Conservation (phyloP, 192 early-diverging fungal species). For the Rhizophagus sp. region DNA sequence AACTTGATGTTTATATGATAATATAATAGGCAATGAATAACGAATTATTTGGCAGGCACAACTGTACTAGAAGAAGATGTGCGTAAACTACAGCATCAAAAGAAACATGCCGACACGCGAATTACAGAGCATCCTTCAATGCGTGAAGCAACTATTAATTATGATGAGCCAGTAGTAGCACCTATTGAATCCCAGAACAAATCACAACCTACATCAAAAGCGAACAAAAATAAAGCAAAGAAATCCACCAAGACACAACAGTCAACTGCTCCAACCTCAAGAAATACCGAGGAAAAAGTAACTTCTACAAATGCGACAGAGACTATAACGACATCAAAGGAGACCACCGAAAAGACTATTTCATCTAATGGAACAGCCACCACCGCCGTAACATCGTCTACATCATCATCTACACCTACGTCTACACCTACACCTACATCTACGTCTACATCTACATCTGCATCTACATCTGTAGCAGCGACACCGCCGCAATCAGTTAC, state of each 20-base stretch:
- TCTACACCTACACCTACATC: background rate
- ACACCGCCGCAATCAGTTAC: constrained; percentile 29
- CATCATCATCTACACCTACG: background rate
- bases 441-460: background rate
- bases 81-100: constrained; percentile 40
- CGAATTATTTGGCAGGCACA: constrained; percentile 26
- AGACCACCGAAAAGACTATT: background rate
- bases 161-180: constrained; percentile 38
- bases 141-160: constrained; percentile 49
- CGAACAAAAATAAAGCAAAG: background rate
- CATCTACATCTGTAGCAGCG: background rate
- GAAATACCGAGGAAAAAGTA: background rate
- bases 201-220: background rate
- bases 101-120: constrained; percentile 37
- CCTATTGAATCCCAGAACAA: background rate
- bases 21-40: background rate
- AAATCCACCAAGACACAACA: background rate
- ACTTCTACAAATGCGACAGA: background rate
- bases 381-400: background rate
- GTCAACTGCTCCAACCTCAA: background rate
- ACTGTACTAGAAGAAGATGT: constrained; percentile 41
- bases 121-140: constrained; percentile 34
- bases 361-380: background rate
- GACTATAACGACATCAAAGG: background rate
- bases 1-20: background rate